Base-by-base conservation (phyloP, 1,284 basidiomycete species). In the Heterobasidion irregulare region DNA sequence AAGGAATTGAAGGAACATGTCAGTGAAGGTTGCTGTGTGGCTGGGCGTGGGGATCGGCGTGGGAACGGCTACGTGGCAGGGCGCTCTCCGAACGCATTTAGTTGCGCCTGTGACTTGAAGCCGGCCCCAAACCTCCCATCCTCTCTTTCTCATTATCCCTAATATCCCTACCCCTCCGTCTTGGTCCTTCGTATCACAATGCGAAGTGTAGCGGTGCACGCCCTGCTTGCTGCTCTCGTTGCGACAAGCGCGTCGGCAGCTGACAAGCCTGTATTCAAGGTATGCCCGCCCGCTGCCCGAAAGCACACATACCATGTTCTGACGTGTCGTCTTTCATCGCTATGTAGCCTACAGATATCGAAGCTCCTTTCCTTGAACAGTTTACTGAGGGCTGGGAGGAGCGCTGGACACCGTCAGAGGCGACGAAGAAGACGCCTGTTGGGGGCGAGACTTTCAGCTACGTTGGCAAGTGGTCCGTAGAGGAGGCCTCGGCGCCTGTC, bases 331-430 rank as follows among this genome's bases (percentile, higher is more conserved):
- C n/a, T 36, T 58, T 16, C 65, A 98, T 56, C 50, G 50, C 57
- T 26, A 35, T 58, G 19, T 65, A 98, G 92, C 77, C 89, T 49
- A 89, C 94, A 54, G 72, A 77, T 56, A 77, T 98, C 72, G 85
- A 89, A 66, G 94, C 91, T n/a, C 86, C 92, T 58, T 98, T 99
- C 79, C 68, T 99, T 64, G 97, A 99, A 73, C 97, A 99, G 72
- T 99, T 99, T 79, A 91, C 88, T 32, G 82, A 87, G 56, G 89
- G 91, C 75, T 96, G 92, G 91, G 71, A 86, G 47, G 80, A 86
- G 56, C 90, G 95, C 62, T 99, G 97, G 97, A 92, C 92, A 56
- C 86, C 94, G 43, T 98, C 95, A 7, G 88, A 94, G 68, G 96
- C 97, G 26, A 98, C 94, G 66, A 98, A 98, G 82, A 94, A 95